Evolutionary conservation across 1,284 basidiomycete species (phyloP), one percentile per base, ranked within the genome.

Genomic region (Pseudozyma thailandica): DNA sequence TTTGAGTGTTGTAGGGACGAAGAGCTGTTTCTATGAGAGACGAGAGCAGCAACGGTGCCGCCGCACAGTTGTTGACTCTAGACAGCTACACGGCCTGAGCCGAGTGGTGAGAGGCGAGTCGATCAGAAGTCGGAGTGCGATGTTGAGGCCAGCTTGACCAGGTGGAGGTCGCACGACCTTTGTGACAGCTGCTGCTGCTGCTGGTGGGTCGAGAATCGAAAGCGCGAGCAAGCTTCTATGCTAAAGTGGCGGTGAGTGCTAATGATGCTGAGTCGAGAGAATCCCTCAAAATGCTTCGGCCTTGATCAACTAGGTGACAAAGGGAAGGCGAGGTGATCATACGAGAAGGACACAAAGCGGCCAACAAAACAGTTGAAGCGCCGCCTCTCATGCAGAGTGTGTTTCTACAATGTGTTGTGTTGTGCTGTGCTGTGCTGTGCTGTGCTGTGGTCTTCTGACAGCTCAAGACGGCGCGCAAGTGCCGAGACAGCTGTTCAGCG

Each of bases 351-450:
- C 20, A 21, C 15, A n/a, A 5, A 35, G 33, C 13, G 15, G 5
- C 5, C 33, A 35, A 35, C 33, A 35, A 35, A 35, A 8, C 33
- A 35, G n/a, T 35, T 35, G 13, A 5, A 12, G 15, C 38, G 6
- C 18, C 6, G 15, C 38, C 7, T 21, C 6, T 9, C 13, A 12
- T 16, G 33, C 33, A 35, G 33, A 16, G n/a, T n/a, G n/a, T n/a
- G n/a, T n/a, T n/a, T n/a, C n/a, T n/a, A n/a, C n/a, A n/a, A 39
- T 45, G 25, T 21, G 15, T 10, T 21, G 43, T 27, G 21, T 20
- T 30, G 41, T 23, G 46, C 35, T 57, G 48, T 42, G 58, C 23
- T 53, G 43, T 30, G 51, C 46, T 44, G 46, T 48, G 38, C 54
- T 20, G 39, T 56, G 39, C 53, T 44, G 25, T 35, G 33, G n/a